Evolutionary conservation across 352 stramenopile species (phyloP), one percentile per base, ranked within the genome.

Genomic region (Phytophthora citricola): DNA sequence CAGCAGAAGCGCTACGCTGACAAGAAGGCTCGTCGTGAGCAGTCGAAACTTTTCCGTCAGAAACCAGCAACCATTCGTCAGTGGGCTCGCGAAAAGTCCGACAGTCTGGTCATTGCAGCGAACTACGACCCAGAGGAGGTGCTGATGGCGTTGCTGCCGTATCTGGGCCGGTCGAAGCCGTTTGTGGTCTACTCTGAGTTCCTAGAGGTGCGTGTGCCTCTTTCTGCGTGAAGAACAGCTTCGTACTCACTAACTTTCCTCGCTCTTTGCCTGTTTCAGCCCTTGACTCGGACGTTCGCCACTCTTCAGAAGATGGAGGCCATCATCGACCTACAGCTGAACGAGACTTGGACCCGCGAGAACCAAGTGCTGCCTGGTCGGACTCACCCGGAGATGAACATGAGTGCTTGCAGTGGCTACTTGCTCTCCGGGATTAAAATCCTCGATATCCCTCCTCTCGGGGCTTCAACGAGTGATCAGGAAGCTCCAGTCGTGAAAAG

Each of bases 181-280:
- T 98, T 99, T 75, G 94, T 98, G n/a, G 78, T 99, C 17, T 99
- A 97, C 79, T 97, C 83, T 34, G 95, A 99, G 79, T 98, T 94
- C 70, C 79, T 98, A 5, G 86, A 94, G 76, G 76, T 85, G 34
- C 3, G 31, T 14, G 10, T 36, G 31, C 31, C 31, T 36, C 31
- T 36, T 36, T 36, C 31, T 36, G 31, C 2, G 2, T 12, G 11
- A 36, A 11, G 10, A 36, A 11, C 4, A 36, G 8, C 9, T 12
- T 36, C 31, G 9, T 5, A 36, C 31, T 36, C 31, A 17, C 45
- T 58, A 43, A 69, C 44, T 39, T 15, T 5, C 8, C 9, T 36
- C 22, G 24, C 22, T 41, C 7, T 51, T 54, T 5, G 44, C 46
- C 0, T 36, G 12, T 53, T 58, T 7, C 79, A 98, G 79, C 92